Conservation (phyloP, 345 rosid genomes). For the Alliaria petiolata region DNA sequence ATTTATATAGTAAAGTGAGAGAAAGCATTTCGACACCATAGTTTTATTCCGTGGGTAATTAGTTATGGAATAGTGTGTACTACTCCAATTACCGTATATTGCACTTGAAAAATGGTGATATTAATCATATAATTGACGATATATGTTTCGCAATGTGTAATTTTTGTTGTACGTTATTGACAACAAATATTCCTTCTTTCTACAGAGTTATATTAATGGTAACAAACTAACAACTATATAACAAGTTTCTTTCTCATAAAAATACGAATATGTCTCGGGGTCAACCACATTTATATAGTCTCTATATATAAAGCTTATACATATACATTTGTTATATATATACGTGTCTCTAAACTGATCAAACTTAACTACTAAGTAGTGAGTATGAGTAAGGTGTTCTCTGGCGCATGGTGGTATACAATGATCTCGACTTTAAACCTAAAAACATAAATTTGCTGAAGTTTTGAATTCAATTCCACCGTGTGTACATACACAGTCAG, state of each 20-base stretch:
- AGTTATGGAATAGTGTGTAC: conserved; percentile 29
- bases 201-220: neutral
- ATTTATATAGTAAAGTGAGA: conserved; percentile 9
- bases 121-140: neutral
- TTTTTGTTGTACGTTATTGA: neutral
- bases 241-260: neutral
- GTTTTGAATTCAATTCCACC: neutral
- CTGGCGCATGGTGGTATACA: neutral
- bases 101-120: conserved; percentile 4
- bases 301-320: neutral
- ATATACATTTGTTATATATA: no score
- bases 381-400: neutral
- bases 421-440: neutral
- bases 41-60: conserved; percentile 25
- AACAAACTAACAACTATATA: neutral
- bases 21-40: conserved; percentile 31
- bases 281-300: neutral
- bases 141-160: conserved; percentile 4
- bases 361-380: neutral
- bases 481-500: no score
- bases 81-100: conserved; percentile 21
- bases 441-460: neutral
- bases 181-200: conserved; percentile 17
- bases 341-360: neutral
- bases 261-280: neutral